Percentiles rank a stretch among this genome's conserved stretches.
These are phyloP conservation scores for Mycocentrospora acerina DNA, from an alignment of 2,329 filamentous ascomycete species.

Conservation along the genomic window DNA sequence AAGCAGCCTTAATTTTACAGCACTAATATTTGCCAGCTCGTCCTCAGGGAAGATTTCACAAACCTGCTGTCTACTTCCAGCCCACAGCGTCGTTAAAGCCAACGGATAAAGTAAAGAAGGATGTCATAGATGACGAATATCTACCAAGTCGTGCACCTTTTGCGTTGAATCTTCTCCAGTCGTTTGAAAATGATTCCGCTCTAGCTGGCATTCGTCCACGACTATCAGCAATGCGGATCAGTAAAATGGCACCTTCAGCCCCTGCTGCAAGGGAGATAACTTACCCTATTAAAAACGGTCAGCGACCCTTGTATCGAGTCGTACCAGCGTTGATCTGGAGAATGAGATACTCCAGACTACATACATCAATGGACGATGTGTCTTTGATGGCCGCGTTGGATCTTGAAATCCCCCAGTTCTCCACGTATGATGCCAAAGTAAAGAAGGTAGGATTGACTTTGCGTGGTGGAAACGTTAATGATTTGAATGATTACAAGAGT, in stretches of 20 bases:
- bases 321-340: conserved; percentile 71
- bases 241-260: conserved; percentile 69
- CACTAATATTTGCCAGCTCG: conserved; percentile 31
- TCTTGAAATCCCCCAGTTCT: conserved; percentile 70
- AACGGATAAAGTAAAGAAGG: conserved; percentile 46
- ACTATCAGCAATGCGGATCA: conserved; percentile 73
- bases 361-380: conserved; percentile 52
- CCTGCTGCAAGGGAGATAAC: conserved; percentile 60
- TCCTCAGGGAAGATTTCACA: conserved; percentile 63
- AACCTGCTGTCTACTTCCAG: conserved; percentile 66
- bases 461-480: conserved; percentile 59
- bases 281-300: conserved; percentile 65
- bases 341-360: conserved; percentile 69
- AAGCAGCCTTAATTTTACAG: background rate
- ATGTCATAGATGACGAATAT: conserved; percentile 59
- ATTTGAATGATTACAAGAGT: conserved; percentile 50
- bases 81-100: conserved; percentile 58
- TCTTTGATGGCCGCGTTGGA: conserved; percentile 71
- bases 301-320: conserved; percentile 63
- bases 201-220: conserved; percentile 64
- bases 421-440: conserved; percentile 66
- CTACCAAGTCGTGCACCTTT: conserved; percentile 68
- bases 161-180: conserved; percentile 74
- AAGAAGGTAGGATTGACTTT: conserved; percentile 61
- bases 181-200: conserved; percentile 67